phyloP scores from a whole-genome alignment of 768 basidiomycete species.

The Leccinum sublutescens region DNA sequence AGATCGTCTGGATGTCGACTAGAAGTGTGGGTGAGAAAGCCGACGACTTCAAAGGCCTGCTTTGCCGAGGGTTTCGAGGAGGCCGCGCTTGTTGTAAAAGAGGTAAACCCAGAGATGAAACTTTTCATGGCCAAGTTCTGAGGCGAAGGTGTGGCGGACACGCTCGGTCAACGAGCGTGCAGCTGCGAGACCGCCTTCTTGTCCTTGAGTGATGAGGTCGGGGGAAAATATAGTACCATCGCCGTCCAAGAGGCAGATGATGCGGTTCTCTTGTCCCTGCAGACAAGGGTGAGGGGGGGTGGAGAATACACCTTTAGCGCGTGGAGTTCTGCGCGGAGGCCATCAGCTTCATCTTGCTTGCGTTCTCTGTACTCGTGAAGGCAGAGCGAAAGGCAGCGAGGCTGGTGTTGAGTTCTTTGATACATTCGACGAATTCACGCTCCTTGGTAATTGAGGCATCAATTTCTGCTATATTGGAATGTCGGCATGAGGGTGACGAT shows the following conservation, averaged over 20 bases:
- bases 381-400: conserved; percentile 27
- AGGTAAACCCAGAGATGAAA: conserved; percentile 60
- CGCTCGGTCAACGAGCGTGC: conserved; percentile 44
- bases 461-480: conserved; percentile 27
- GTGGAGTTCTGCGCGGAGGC: conserved; percentile 27
- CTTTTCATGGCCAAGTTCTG: conserved; percentile 24
- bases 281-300: not conserved
- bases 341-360: conserved; percentile 9
- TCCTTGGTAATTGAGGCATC: conserved; percentile 26
- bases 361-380: conserved; percentile 23
- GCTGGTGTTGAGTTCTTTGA: conserved; percentile 25
- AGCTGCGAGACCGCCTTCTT: conserved; percentile 55
- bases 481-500: not conserved
- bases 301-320: conserved; percentile 23
- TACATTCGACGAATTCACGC: conserved; percentile 14
- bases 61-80: conserved; percentile 47
- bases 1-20: conserved; percentile 97
- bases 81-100: conserved; percentile 64
- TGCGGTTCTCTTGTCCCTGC: conserved; percentile 33
- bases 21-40: not conserved
- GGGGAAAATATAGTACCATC: conserved; percentile 59
- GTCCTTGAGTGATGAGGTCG: conserved; percentile 53
- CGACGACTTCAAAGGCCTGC: conserved; percentile 25
- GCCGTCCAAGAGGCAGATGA: conserved; percentile 57
- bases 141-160: conserved; percentile 25